These are phyloP conservation scores for Apostasia ramifera DNA, from an alignment of 106 monocot species.

Conservation along the genomic window DNA sequence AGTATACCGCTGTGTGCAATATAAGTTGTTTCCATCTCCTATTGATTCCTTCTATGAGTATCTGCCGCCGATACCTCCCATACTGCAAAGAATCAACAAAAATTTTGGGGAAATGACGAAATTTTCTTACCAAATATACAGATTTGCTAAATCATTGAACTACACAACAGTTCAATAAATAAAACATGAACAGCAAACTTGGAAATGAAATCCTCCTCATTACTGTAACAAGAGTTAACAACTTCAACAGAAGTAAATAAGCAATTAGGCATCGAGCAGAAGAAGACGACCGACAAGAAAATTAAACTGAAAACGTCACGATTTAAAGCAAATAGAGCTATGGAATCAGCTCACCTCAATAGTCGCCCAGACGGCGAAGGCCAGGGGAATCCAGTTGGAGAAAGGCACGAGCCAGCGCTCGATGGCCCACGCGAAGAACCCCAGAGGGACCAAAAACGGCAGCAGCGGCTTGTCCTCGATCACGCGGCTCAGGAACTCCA, in stretches of 20 bases:
- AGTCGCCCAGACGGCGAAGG: slow-evolving; percentile 84
- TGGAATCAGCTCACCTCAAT: slow-evolving; percentile 41
- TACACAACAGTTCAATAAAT: too few relatives aligned
- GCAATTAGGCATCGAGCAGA: not conserved
- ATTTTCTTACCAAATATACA: too few relatives aligned
- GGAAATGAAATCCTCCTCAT: too few relatives aligned
- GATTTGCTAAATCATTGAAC: too few relatives aligned
- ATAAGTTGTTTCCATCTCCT: slow-evolving; percentile 75
- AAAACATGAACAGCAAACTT: too few relatives aligned
- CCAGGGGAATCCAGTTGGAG: slow-evolving; percentile 94
- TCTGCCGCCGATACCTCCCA: slow-evolving; percentile 62
- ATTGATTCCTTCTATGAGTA: slow-evolving; percentile 67
- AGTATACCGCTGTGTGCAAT: slow-evolving; percentile 58
- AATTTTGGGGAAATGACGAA: too few relatives aligned
- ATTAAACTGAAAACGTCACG: not conserved
- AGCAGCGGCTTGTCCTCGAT: slow-evolving; percentile 79
- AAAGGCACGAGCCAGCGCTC: slow-evolving; percentile 88
- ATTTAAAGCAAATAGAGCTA: not conserved
- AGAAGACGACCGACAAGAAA: not conserved
- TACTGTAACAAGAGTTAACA: too few relatives aligned
- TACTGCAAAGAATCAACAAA: slow-evolving; percentile 23
- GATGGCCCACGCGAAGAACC: slow-evolving; percentile 65
- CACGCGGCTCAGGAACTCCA: slow-evolving; percentile 56
- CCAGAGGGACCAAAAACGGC: slow-evolving; percentile 77
- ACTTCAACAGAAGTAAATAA: too few relatives aligned